Conservation (phyloP, 768 basidiomycete genomes). For the Lactarius indigo region DNA sequence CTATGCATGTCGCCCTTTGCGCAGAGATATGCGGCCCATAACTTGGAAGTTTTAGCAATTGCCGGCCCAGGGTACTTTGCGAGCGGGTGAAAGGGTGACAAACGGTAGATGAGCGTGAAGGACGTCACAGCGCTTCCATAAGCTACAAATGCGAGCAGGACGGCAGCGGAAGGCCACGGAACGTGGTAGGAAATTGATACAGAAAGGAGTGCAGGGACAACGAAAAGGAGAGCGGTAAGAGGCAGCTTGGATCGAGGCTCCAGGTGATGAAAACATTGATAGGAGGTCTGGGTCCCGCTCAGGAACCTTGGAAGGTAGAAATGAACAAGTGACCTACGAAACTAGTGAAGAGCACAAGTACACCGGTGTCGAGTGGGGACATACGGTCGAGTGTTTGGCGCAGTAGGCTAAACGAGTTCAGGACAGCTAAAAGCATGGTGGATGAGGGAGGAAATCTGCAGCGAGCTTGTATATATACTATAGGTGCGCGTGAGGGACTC, state of each 20-base stretch:
- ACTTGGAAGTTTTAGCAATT: slow-evolving; percentile 30
- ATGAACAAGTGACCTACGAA: too few relatives aligned
- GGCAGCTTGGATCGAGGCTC: neutral
- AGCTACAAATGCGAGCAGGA: neutral
- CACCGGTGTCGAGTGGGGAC: too few relatives aligned
- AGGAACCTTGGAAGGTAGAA: too few relatives aligned
- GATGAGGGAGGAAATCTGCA: too few relatives aligned
- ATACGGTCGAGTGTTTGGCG: too few relatives aligned
- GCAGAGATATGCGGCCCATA: slow-evolving; percentile 28
- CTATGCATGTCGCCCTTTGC: slow-evolving; percentile 32
- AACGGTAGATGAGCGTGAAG: neutral
- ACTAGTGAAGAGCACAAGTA: too few relatives aligned
- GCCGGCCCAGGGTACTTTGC: slow-evolving; percentile 38
- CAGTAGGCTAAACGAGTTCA: too few relatives aligned
- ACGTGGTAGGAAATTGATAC: neutral
- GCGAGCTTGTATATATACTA: too few relatives aligned
- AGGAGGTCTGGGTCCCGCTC: neutral
- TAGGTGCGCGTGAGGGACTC: too few relatives aligned
- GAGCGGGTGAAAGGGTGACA: neutral
- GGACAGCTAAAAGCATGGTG: too few relatives aligned
- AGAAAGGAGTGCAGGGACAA: neutral
- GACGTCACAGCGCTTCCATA: neutral
- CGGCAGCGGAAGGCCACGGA: neutral
- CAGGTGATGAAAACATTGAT: neutral
- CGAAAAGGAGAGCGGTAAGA: neutral